Evolutionary conservation across 2,329 filamentous ascomycete species (phyloP), one percentile per base, ranked within the genome.

Genomic region (Fusarium succisae): DNA sequence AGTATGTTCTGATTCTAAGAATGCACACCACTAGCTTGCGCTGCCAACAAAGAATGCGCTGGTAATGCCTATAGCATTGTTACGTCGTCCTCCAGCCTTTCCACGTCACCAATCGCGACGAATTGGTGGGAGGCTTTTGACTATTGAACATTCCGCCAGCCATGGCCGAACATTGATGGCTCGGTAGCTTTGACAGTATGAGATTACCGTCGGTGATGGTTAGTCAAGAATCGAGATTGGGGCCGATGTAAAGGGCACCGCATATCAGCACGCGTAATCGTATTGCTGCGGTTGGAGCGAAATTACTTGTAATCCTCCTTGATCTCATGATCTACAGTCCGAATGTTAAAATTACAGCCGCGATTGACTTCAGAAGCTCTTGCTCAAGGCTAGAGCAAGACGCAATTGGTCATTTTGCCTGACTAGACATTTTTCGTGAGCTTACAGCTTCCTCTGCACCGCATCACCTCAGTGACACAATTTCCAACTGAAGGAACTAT

Each of bases 1-100:
- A 35, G 28, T 4, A 44, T 28, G 37, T 41, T 30, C 30, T 63
- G 39, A 51, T 28, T 26, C 48, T 47, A 24, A 12, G 32, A 50
- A 30, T 59, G 47, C 66, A 50, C 66, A 60, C 67, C 53, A 70
- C 24, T n/a, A 45, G 14, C 7, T 22, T 30, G 15, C 3, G 12
- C 53, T 28, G 15, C 28, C 32, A 12, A 58, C 24, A 28, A 38
- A 28, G 13, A 26, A 14, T n/a, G 41, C 24, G 20, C 32, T 51
- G 20, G 56, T 51, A 59, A 59, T 51, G 11, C 6, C 43, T 30
- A 45, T 24, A 32, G 38, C 38, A 45, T 45, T 24, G 12, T 22
- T 58, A 58, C 43, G 56, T 51, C 56, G 43, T 51, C 20, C 20
- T 22, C 20, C 11, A 37, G 7, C 24, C 20, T 58, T 58, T 51